These are phyloP conservation scores for Chytriomyces confervae DNA, from an alignment of 192 early-diverging fungal species.

Conservation along the genomic window DNA sequence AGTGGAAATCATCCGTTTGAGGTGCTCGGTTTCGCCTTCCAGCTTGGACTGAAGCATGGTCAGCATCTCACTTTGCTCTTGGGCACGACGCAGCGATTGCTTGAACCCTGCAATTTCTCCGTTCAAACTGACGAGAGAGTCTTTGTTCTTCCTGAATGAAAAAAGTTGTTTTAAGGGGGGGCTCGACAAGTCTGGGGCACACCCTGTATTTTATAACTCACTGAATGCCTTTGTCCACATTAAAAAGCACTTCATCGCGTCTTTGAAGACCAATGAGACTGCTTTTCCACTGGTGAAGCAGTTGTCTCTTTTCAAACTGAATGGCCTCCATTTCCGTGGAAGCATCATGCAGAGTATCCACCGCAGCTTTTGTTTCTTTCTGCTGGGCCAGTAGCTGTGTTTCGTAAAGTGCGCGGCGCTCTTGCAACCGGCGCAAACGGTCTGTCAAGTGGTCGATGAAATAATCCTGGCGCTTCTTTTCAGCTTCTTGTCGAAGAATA, in stretches of 20 bases:
- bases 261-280: conserved; percentile 59
- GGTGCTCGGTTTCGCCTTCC: conserved; percentile 53
- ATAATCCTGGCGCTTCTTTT: conserved; percentile 69
- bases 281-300: conserved; percentile 68
- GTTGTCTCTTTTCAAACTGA: conserved; percentile 66
- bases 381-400: conserved; percentile 62
- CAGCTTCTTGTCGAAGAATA: conserved; percentile 61
- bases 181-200: not conserved
- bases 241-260: conserved; percentile 57
- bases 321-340: conserved; percentile 69
- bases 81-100: conserved; percentile 46
- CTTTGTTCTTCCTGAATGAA: conserved; percentile 52
- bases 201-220: conserved; percentile 9
- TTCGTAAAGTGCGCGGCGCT: conserved; percentile 59
- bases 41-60: conserved; percentile 59
- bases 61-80: conserved; percentile 62
- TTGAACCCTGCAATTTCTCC: conserved; percentile 60
- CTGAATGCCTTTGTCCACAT: conserved; percentile 53
- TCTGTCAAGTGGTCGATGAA: conserved; percentile 65
- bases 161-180: not conserved
- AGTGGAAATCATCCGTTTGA: conserved; percentile 54
- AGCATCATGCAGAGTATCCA: conserved; percentile 65
- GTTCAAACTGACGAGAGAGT: conserved; percentile 49
- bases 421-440: conserved; percentile 59
- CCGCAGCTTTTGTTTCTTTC: conserved; percentile 60